A percentile compares a stretch with the other conserved stretches of the same genome.
Conservation (phyloP, 768 basidiomycete species). For the Xerocomus potaroensis region DNA sequence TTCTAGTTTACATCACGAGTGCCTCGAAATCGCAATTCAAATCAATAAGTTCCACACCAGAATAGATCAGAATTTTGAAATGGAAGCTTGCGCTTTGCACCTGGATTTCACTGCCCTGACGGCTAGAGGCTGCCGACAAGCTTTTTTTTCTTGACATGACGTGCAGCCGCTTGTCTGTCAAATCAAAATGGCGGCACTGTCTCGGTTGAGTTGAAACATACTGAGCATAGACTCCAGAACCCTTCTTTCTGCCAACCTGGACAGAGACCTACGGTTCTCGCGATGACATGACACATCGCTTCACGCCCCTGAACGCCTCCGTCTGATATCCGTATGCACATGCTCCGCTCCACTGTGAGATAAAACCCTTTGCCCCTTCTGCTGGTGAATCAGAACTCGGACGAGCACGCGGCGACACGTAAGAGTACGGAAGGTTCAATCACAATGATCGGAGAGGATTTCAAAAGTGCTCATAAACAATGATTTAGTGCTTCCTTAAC, state of each 20-base stretch:
- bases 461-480: neutral
- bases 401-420: neutral
- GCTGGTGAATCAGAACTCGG: neutral
- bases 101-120: neutral
- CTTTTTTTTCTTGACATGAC: neutral
- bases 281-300: neutral
- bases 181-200: neutral
- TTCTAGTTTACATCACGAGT: slow-evolving; percentile 1
- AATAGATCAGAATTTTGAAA: neutral
- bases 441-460: slow-evolving; percentile 6
- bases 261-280: neutral
- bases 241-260: neutral
- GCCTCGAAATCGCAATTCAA: neutral
- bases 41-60: neutral
- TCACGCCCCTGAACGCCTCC: neutral
- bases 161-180: neutral
- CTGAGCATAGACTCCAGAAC: neutral
- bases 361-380: neutral
- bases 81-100: neutral
- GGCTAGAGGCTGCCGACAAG: neutral
- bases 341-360: slow-evolving; percentile 15
- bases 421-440: slow-evolving; percentile 3
- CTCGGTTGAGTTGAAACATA: slow-evolving; percentile 1
- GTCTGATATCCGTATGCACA: slow-evolving; percentile 1
- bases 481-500: neutral